Base-by-base conservation (phyloP, 768 basidiomycete species). In the Floccularia luteovirens region DNA sequence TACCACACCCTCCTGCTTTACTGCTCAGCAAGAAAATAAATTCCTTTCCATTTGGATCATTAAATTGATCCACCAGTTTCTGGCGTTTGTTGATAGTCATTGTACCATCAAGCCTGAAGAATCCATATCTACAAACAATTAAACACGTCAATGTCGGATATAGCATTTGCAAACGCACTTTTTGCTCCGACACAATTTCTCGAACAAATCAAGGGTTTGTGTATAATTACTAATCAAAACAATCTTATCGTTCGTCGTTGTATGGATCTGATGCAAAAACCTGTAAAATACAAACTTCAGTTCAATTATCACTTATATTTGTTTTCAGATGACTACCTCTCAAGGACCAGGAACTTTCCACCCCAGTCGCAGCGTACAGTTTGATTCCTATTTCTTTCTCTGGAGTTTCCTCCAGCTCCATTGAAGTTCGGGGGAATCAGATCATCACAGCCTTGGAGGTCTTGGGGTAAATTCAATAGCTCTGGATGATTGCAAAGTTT, bases 221-320 rank as follows among this genome's bases (percentile, higher is more conserved):
- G 92, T 97, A 54, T 93, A 93, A 58, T 97, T 97, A 56, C 90
- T 93, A 55, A 97, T 96, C 31, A 97, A 65, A 12, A 97, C 92
- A 43, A 96, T 94, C 67, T 97, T 97, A 67, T 97, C 92, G 41
- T 72, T 85, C 12, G 88, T 93, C 43, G 82, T 74, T 8, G 77
- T 81, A 41, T 73, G 75, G 31, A 97, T 80, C 21, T 82, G 83
- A 53, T 90, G 82, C 30, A 96, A 62, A 59, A 96, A 92, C 52
- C 91, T 92, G 43, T 11, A 19, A n/a, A 17, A 8, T 33, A 41
- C 10, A n/a, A 32, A 5, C 10, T 20, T 10, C 10, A 14, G 13
- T 20, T 23, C 13, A n/a, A 33, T 11, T 11, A 13, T 11, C 11
- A 14, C 3, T 10, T 21, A n/a, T 8, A 27, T 51, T 63, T 36